Evolutionary conservation across 1,284 basidiomycete genomes (phyloP).

Genomic region (Leucoagaricus sp.): DNA sequence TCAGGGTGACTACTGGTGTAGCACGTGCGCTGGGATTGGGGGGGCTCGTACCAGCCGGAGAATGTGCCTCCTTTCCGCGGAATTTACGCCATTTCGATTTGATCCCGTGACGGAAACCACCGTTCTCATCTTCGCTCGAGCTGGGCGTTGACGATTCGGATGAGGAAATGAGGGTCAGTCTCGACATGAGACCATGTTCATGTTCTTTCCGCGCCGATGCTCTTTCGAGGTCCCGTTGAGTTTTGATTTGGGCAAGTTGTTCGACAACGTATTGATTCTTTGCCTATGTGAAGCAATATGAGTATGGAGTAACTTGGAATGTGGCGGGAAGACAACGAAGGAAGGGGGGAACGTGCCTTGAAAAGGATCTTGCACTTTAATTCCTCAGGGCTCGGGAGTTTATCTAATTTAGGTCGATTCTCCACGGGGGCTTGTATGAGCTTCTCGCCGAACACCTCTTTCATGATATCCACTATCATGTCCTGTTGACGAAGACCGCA

Average conservation of each 20-base stretch:
- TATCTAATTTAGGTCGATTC: constrained; percentile 47
- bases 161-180: too few relatives aligned
- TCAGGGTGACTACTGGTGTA: not conserved
- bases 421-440: constrained; percentile 67
- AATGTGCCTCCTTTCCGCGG: constrained; percentile 18
- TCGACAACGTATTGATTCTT: constrained; percentile 26
- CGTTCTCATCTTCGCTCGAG: constrained; percentile 15
- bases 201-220: constrained; percentile 12
- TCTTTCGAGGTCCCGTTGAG: constrained; percentile 9
- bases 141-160: constrained; percentile 22
- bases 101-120: constrained; percentile 18
- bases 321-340: too few relatives aligned
- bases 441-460: constrained; percentile 74
- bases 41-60: too few relatives aligned
- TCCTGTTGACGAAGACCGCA: constrained; percentile 86
- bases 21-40: not conserved
- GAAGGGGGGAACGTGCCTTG: constrained; percentile 56
- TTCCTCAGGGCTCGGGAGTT: constrained; percentile 86
- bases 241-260: constrained; percentile 23
- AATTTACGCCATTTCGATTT: constrained; percentile 23
- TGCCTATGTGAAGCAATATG: constrained; percentile 16
- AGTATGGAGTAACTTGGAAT: not conserved
- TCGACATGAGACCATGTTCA: too few relatives aligned
- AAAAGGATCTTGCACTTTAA: constrained; percentile 82
- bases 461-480: constrained; percentile 78